Evolutionary conservation across 2,329 filamentous ascomycete species (phyloP), one percentile per base, ranked within the genome.

Genomic region (Hypoxylon sp.): DNA sequence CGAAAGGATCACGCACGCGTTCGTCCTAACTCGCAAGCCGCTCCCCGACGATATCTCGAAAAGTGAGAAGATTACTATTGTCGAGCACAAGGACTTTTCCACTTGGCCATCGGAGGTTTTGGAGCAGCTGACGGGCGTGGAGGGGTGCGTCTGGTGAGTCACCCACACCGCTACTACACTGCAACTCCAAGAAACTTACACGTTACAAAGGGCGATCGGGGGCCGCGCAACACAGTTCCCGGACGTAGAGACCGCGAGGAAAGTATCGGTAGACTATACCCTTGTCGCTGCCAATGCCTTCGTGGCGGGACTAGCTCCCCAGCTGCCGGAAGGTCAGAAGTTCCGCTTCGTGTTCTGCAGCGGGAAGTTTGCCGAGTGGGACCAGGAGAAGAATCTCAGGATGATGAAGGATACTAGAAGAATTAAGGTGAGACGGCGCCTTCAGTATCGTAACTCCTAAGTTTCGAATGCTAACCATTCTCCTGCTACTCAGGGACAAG

Each of bases 61-160:
- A 30, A 72, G 82, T 58, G 72, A 80, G n/a, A 87, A 88, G 69
- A 72, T 83, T 5, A 80, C 82, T 15, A 79, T 82, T 13, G 73
- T 84, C 39, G 74, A 84, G 67, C 78, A 84, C 65, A 75, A 82
- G 13, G 83, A 89, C 71, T 89, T 88, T 73, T 77, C 79, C 6
- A 69, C 75, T 1, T 88, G 85, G 68, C 79, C 85, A 0, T 75
- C 78, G 0, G 74, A 80, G 11, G 70, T 83, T 19, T 60, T 84
- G 8, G 75, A 78, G 2, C 77, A 84, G 68, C 60, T 73, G 11
- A 24, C 37, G 2, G 88, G 85, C 15, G 87, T 87, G 0, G 81
- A 87, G 46, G 88, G 84, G 0, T 89, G 86, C 70, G 81, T 91
- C 24, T 91, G 89, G 89, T 89, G 84, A 39, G 81, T 81, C 37